phyloP scores from a whole-genome alignment of 179 eudicot genomes.

The Vitellaria paradoxa region DNA sequence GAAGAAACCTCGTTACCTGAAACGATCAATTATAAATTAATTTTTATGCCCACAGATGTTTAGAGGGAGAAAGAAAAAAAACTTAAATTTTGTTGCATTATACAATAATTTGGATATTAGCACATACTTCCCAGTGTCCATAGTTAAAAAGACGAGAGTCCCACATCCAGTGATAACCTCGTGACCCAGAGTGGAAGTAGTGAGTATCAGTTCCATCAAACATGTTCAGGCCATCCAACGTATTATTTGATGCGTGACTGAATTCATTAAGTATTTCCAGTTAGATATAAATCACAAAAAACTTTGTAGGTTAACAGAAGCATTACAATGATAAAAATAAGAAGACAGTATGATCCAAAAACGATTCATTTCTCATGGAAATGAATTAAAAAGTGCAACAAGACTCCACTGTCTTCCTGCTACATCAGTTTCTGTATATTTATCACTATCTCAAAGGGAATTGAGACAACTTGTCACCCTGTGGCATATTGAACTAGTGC shows the following conservation, averaged over 20 bases:
- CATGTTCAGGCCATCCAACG: slow-evolving; percentile 92
- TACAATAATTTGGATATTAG: not conserved
- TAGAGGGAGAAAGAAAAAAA: not conserved
- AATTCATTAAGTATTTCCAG: slow-evolving; percentile 24
- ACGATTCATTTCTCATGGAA: not conserved
- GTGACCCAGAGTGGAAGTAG: slow-evolving; percentile 94
- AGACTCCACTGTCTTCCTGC: not conserved
- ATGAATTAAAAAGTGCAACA: not conserved
- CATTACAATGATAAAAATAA: not conserved
- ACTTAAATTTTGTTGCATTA: not conserved
- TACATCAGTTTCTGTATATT: not conserved
- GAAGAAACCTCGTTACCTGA: slow-evolving; percentile 90
- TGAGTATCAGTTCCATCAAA: slow-evolving; percentile 97
- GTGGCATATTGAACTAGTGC: no score
- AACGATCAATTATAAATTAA: slow-evolving; percentile 5
- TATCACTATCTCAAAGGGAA: not conserved
- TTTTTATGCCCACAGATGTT: not conserved
- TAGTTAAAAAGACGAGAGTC: slow-evolving; percentile 96
- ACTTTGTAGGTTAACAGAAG: not conserved
- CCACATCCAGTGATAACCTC: slow-evolving; percentile 99
- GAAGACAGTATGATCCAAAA: not conserved
- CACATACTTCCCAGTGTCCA: slow-evolving; percentile 92
- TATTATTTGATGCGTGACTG: slow-evolving; percentile 93
- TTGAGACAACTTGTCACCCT: not conserved
- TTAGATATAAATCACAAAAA: slow-evolving; percentile 8